These are phyloP conservation scores for Chlorella variabilis DNA, from an alignment of 163 green algal genomes.

Conservation along the genomic window DNA sequence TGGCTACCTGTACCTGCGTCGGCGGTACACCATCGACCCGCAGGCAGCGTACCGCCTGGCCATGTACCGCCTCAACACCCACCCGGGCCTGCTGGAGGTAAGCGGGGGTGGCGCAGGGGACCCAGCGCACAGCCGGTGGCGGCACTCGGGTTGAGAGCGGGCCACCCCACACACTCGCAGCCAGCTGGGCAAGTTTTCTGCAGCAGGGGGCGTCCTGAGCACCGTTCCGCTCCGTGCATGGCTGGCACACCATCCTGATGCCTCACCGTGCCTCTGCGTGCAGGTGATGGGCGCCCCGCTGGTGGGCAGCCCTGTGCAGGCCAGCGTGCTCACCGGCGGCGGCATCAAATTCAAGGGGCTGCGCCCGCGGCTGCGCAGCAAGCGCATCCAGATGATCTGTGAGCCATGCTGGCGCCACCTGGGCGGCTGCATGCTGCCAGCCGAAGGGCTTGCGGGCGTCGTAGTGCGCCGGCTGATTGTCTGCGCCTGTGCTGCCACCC, in stretches of 20 bases:
- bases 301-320: conserved; percentile 70
- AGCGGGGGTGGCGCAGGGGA: too few relatives aligned
- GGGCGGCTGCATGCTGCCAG: not conserved
- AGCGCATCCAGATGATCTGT: conserved; percentile 86
- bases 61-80: conserved; percentile 71
- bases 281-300: conserved; percentile 89
- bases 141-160: too few relatives aligned
- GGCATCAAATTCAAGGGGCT: conserved; percentile 72
- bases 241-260: too few relatives aligned
- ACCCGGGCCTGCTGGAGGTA: conserved; percentile 74
- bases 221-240: not conserved
- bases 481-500: too few relatives aligned
- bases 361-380: conserved; percentile 53
- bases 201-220: too few relatives aligned
- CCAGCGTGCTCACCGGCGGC: conserved; percentile 83
- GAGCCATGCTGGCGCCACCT: not conserved
- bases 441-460: not conserved
- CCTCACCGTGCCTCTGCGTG: not conserved
- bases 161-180: too few relatives aligned
- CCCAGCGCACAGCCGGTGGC: not conserved
- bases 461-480: not conserved
- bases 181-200: too few relatives aligned
- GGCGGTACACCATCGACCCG: conserved; percentile 57
- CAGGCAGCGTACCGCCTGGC: conserved; percentile 66
- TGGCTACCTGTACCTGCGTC: conserved; percentile 50